A percentile compares a stretch with the other conserved stretches of the same genome.
Evolutionary conservation across 2,329 filamentous ascomycete species (phyloP).

Genomic region (Apiospora pterosperma): DNA sequence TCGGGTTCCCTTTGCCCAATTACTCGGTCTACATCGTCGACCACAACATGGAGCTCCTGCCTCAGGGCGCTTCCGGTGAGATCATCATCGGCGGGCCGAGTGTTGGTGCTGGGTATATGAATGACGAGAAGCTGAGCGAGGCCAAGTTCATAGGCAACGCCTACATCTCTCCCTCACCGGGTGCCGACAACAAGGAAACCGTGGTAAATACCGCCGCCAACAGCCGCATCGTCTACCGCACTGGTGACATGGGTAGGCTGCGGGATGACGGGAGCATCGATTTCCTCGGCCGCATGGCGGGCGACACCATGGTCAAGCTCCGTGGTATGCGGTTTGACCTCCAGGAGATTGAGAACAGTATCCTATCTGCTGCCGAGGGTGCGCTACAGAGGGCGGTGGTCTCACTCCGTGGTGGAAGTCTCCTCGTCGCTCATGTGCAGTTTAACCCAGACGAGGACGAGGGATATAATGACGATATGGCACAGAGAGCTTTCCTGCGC

Average conservation of each 20-base stretch:
- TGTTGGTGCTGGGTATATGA: constrained; percentile 26
- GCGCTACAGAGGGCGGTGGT: not conserved
- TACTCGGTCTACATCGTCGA: constrained; percentile 10
- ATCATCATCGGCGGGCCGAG: constrained; percentile 10
- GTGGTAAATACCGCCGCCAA: not conserved
- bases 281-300: constrained; percentile 30
- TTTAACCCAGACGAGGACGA: too few relatives aligned
- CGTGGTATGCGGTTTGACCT: constrained; percentile 39
- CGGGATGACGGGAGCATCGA: constrained; percentile 25
- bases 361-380: not conserved
- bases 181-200: not conserved
- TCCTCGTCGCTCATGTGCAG: not conserved
- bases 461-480: not conserved
- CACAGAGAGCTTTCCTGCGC: constrained; percentile 6
- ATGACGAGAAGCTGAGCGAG: constrained; percentile 15
- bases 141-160: constrained; percentile 20
- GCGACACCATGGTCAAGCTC: constrained; percentile 36
- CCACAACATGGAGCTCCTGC: constrained; percentile 6
- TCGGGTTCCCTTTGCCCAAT: not conserved
- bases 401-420: not conserved
- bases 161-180: not conserved
- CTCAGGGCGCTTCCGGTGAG: constrained; percentile 9
- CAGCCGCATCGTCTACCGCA: constrained; percentile 12
- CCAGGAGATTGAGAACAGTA: constrained; percentile 32
- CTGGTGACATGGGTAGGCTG: constrained; percentile 20